Evolutionary conservation across 768 basidiomycete species (phyloP), one percentile per base, ranked within the genome.

Genomic region (Russula ochroleuca): DNA sequence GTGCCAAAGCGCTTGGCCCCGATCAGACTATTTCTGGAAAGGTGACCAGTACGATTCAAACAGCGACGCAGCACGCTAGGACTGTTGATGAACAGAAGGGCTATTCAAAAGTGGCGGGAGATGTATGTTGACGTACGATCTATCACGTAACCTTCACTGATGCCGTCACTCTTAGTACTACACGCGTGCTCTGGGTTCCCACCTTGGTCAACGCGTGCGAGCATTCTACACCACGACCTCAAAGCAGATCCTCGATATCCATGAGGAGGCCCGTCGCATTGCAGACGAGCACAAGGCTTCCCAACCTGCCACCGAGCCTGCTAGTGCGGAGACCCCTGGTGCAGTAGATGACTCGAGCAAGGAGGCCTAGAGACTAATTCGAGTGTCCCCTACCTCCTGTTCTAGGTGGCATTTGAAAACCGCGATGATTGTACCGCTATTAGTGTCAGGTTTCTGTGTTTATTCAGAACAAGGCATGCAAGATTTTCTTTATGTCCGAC

Each of bases 211-310:
- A 76, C 86, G 83, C 70, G 90, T 97, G 62, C 75, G 78, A 33
- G 70, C 76, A 1, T 98, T 97, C 79, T 98, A 97, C 79, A 96
- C 95, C 15, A 76, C 77, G 49, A 95, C 93, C 9, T 80, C 86
- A 21, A 98, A 97, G 78, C 91, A 95, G 74, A 86, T 92, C 31
- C 70, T 82, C 21, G 94, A 98, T 72, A 94, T 98, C 53, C 94
- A 97, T 72, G 92, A 94, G 71, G 95, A 98, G 75, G 95, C 95
- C 2, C 78, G 80, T 64, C 85, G 95, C 35, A 92, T 98, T 70
- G 84, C 86, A 31, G 81, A 80, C 31, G 74, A 78, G 60, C 81
- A 89, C 68, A 86, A 88, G 70, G 61, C 19, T 6, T 21, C 63
- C 23, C 63, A 43, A 38, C 38, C 15, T 3, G 9, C 52, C n/a